phyloP scores from a whole-genome alignment of 1,139 yeast genomes.

The Candida labiduridarum region DNA sequence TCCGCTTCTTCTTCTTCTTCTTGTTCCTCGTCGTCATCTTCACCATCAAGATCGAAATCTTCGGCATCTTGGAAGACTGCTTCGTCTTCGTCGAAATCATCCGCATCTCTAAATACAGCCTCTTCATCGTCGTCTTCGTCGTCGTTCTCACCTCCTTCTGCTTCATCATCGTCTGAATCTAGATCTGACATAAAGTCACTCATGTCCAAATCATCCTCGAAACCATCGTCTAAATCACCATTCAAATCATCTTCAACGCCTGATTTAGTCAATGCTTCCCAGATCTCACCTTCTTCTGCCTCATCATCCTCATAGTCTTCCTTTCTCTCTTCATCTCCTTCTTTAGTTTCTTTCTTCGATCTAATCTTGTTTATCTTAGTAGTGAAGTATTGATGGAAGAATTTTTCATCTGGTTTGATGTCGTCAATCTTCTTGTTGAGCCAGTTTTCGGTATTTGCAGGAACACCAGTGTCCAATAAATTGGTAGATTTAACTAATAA shows the following conservation, averaged over 20 bases:
- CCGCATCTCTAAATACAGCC: slow-evolving; percentile 20
- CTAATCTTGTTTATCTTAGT: slow-evolving; percentile 55
- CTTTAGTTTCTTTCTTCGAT: slow-evolving; percentile 26
- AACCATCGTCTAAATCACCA: slow-evolving; percentile 45
- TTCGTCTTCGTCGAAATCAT: slow-evolving; percentile 15
- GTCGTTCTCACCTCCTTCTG: slow-evolving; percentile 15
- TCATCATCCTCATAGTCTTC: slow-evolving; percentile 43
- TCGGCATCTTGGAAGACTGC: slow-evolving; percentile 21
- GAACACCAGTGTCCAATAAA: slow-evolving; percentile 46
- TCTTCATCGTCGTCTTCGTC: slow-evolving; percentile 17
- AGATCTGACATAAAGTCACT: slow-evolving; percentile 33
- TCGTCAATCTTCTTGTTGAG: slow-evolving; percentile 61
- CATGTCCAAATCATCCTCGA: slow-evolving; percentile 37
- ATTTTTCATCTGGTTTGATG: slow-evolving; percentile 84
- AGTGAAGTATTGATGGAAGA: slow-evolving; percentile 86
- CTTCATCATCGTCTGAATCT: slow-evolving; percentile 18
- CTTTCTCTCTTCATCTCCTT: slow-evolving; percentile 26
- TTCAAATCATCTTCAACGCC: slow-evolving; percentile 56
- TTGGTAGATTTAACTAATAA: slow-evolving; percentile 72
- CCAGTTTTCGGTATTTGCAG: slow-evolving; percentile 89
- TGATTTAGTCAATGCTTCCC: slow-evolving; percentile 87
- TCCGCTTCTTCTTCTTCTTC: slow-evolving; percentile 11
- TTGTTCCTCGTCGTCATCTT: not conserved
- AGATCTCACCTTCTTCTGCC: slow-evolving; percentile 78
- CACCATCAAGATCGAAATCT: slow-evolving; percentile 22